phyloP scores from a whole-genome alignment of 2,329 filamentous ascomycete genomes.

The Cadophora gregata region DNA sequence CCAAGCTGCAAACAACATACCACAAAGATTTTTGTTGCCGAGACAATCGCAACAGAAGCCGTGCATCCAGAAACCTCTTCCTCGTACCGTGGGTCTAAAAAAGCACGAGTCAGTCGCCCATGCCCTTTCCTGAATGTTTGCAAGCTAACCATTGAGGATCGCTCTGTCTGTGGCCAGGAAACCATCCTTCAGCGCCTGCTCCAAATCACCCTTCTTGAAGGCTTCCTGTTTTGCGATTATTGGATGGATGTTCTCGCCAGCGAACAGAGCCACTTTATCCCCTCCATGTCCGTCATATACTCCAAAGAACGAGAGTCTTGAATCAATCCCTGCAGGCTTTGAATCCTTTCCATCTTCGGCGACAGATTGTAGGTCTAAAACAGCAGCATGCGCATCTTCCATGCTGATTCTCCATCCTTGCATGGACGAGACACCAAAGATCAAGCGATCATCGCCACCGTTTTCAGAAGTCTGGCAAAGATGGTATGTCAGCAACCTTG shows the following conservation, averaged over 20 bases:
- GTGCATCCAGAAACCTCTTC: slow-evolving; percentile 99
- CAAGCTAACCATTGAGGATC: slow-evolving; percentile 82
- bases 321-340: slow-evolving; percentile 64
- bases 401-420: slow-evolving; percentile 99
- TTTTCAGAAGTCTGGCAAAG: slow-evolving; percentile 68
- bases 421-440: slow-evolving; percentile 97
- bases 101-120: slow-evolving; percentile 38
- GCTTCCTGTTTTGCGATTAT: slow-evolving; percentile 95
- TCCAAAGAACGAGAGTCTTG: slow-evolving; percentile 91
- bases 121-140: slow-evolving; percentile 1
- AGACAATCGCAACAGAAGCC: slow-evolving; percentile 88
- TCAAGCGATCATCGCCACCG: slow-evolving; percentile 89
- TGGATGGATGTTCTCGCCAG: slow-evolving; percentile 89
- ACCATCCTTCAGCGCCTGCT: slow-evolving; percentile 95
- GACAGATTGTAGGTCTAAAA: slow-evolving; percentile 77
- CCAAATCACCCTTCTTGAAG: slow-evolving; percentile 89
- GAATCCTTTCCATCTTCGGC: slow-evolving; percentile 57
- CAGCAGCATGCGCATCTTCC: slow-evolving; percentile 92
- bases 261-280: slow-evolving; percentile 93
- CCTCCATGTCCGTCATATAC: slow-evolving; percentile 98
- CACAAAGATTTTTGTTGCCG: slow-evolving; percentile 90
- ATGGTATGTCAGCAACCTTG: slow-evolving; percentile 27
- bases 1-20: slow-evolving; percentile 63
- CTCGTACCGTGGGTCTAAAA: slow-evolving; percentile 93
- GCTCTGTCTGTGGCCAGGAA: slow-evolving; percentile 96